phyloP scores from a whole-genome alignment of 1,139 yeast genomes.

The Diutina neorugosa region DNA sequence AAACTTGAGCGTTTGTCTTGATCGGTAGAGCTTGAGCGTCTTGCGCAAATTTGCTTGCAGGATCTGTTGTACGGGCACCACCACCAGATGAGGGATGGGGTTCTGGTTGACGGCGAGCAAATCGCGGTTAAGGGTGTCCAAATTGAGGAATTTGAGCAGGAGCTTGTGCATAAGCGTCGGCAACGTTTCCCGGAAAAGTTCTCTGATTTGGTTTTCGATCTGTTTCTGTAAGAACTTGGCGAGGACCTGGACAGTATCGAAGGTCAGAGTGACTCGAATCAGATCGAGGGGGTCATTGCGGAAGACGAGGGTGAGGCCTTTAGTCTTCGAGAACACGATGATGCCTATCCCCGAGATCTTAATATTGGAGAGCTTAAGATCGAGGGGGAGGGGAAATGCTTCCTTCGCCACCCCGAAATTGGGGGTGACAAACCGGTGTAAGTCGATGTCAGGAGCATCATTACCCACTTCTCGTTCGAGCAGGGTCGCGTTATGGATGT shows the following conservation, averaged over 20 bases:
- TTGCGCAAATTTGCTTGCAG: constrained; percentile 46
- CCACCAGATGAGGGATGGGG: neutral
- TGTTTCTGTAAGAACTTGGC: constrained; percentile 73
- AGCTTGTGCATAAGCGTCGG: constrained; percentile 73
- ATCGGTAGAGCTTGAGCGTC: constrained; percentile 56
- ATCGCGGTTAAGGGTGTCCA: constrained; percentile 12
- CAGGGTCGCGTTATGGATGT: constrained; percentile 47
- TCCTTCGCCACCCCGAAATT: constrained; percentile 54
- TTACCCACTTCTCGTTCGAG: constrained; percentile 22
- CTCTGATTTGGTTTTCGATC: constrained; percentile 71
- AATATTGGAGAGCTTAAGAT: constrained; percentile 62
- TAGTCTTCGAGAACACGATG: constrained; percentile 68
- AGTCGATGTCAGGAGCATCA: neutral
- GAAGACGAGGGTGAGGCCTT: constrained; percentile 78
- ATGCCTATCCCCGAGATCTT: constrained; percentile 72
- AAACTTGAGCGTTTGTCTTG: constrained; percentile 68
- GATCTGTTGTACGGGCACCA: constrained; percentile 12
- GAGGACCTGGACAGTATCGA: constrained; percentile 74
- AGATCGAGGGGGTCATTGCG: constrained; percentile 81
- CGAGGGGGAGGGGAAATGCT: constrained; percentile 68
- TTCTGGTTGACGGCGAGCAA: neutral
- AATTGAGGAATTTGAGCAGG: constrained; percentile 44
- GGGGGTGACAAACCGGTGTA: constrained; percentile 43
- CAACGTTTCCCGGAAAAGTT: constrained; percentile 69
- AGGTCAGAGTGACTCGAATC: constrained; percentile 72